Evolutionary conservation across 225 moss, liverwort and hornwort genomes (phyloP).

Genomic region (Rhytidiadelphus loreus): DNA sequence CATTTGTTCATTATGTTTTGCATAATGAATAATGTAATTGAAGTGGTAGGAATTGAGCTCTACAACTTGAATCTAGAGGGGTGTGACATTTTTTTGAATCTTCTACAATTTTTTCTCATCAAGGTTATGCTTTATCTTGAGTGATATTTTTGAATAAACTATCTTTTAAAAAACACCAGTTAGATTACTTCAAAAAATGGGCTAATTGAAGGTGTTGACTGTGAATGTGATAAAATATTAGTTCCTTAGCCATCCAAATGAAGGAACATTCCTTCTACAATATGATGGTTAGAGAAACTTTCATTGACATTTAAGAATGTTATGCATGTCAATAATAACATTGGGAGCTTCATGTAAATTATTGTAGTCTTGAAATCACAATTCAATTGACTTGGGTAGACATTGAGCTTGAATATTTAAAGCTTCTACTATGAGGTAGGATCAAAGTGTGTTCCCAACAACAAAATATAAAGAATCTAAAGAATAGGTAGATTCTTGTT

Average conservation of each 20-base stretch:
- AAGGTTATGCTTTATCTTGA: too few species aligned
- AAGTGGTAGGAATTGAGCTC: accelerated
- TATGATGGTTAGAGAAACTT: not conserved
- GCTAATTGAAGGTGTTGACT: accelerated
- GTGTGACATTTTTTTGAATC: not conserved
- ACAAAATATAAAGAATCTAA: not conserved
- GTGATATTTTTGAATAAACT: not conserved
- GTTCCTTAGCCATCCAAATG: not conserved
- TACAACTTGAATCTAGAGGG: not conserved
- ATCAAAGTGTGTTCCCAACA: not conserved
- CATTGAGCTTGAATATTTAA: not conserved
- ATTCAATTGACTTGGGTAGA: not conserved
- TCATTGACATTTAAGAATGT: not conserved
- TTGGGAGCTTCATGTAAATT: not conserved
- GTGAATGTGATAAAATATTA: not conserved
- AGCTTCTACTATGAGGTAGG: not conserved
- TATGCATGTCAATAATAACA: not conserved
- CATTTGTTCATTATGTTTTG: accelerated
- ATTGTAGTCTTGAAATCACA: not conserved
- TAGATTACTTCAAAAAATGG: accelerated
- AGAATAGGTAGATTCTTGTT: not conserved
- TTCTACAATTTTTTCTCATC: not conserved
- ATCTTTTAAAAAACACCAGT: accelerated
- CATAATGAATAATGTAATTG: not conserved
- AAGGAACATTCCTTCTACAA: not conserved